Conservation (phyloP, 768 basidiomycete genomes). For the Tricholoma bakamatsutake region DNA sequence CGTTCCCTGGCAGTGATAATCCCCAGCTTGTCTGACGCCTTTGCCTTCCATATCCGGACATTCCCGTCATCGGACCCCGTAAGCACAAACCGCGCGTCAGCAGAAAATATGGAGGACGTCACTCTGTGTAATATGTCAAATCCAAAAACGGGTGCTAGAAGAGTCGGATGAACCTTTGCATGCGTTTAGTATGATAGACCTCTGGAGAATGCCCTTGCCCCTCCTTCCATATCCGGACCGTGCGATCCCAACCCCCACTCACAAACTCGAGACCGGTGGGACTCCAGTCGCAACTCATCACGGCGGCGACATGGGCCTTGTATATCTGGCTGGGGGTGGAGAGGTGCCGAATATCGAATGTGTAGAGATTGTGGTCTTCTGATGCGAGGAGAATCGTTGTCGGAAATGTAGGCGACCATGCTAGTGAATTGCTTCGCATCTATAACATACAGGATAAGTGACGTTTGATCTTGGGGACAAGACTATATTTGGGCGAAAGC, state of each 20-base stretch:
- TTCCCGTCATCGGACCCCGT: constrained; percentile 95
- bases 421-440: constrained; percentile 85
- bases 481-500: constrained; percentile 7
- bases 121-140: constrained; percentile 45
- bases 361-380: constrained; percentile 97
- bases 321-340: constrained; percentile 84
- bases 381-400: constrained; percentile 91
- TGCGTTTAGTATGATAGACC: constrained; percentile 97
- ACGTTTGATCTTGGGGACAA: not conserved
- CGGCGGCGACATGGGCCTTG: constrained; percentile 95
- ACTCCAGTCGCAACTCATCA: constrained; percentile 96
- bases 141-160: not conserved
- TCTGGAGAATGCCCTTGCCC: constrained; percentile 78
- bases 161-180: constrained; percentile 70
- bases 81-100: constrained; percentile 86
- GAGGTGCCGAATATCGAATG: constrained; percentile 90
- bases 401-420: constrained; percentile 96
- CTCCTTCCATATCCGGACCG: constrained; percentile 88
- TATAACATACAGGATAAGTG: constrained; percentile 19
- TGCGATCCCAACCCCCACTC: constrained; percentile 94
- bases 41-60: constrained; percentile 92
- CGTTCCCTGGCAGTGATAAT: constrained; percentile 86
- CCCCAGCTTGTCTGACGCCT: constrained; percentile 88
- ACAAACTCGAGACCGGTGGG: constrained; percentile 96
- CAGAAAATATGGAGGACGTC: constrained; percentile 81